Percentiles rank a stretch among this genome's conserved stretches.
Evolutionary conservation across 257 asterid genomes (phyloP).

Genomic region (Gentiana macrophylla): DNA sequence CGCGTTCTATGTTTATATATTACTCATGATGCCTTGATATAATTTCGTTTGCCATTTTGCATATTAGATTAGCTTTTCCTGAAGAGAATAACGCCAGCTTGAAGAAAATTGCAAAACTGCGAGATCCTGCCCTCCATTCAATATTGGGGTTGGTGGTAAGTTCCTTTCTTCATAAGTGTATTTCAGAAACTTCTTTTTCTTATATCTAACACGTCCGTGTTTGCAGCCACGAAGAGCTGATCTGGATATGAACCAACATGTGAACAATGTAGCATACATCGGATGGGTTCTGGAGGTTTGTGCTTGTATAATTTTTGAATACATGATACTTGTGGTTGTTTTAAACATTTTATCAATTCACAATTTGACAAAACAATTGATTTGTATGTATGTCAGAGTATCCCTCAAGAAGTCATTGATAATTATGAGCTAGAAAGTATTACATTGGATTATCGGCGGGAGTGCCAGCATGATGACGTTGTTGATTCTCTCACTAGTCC

Average conservation of each 20-base stretch:
- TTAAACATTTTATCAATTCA: not conserved
- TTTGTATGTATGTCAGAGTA: conserved; percentile 44
- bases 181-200: conserved; percentile 2
- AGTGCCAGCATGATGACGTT: conserved; percentile 75
- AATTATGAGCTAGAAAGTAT: conserved; percentile 71
- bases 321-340: no score
- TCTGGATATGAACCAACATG: conserved; percentile 92
- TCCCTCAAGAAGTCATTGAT: conserved; percentile 76
- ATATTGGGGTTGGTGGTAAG: conserved; percentile 77
- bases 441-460: conserved; percentile 88
- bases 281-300: conserved; percentile 98
- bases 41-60: conserved; percentile 10
- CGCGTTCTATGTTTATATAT: not conserved
- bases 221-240: conserved; percentile 91
- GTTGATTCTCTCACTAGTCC: conserved; percentile 90
- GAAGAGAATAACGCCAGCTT: conserved; percentile 77
- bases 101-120: conserved; percentile 64
- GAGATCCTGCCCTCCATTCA: conserved; percentile 39
- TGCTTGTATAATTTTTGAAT: not conserved
- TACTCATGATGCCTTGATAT: not conserved
- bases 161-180: not conserved
- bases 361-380: not conserved
- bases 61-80: conserved; percentile 72
- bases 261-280: conserved; percentile 86
- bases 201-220: not conserved